Percentiles rank a stretch among this genome's conserved stretches.
These are phyloP conservation scores for Cymbidium sinense DNA, from an alignment of 106 monocot species.

Conservation along the genomic window DNA sequence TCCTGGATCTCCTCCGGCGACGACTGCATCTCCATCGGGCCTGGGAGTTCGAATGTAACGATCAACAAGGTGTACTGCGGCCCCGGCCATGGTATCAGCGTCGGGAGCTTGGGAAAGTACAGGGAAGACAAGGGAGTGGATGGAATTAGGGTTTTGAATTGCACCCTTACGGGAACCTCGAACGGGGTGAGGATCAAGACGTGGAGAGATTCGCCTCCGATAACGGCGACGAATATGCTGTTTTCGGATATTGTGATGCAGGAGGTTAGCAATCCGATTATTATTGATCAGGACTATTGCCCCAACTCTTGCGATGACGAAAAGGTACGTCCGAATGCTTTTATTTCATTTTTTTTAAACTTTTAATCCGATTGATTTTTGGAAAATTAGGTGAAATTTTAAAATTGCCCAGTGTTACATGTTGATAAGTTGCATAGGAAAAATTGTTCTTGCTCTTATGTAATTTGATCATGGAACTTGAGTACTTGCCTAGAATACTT, in stretches of 20 bases:
- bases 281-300: constrained; percentile 24
- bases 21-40: constrained; percentile 22
- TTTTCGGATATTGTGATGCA: constrained; percentile 14
- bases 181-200: constrained; percentile 59
- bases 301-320: constrained; percentile 4
- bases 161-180: constrained; percentile 25
- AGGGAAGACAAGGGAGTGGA: constrained; percentile 23
- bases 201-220: constrained; percentile 19
- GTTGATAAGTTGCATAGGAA: too few relatives aligned
- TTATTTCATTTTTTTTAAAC: background rate
- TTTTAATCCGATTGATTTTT: background rate
- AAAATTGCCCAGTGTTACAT: too few relatives aligned
- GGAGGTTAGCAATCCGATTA: constrained; percentile 9
- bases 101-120: constrained; percentile 44
- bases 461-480: too few relatives aligned
- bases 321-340: background rate
- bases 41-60: constrained; percentile 7
- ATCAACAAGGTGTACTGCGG: constrained; percentile 3
- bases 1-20: constrained; percentile 4
- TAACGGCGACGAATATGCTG: background rate
- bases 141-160: constrained; percentile 21
- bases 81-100: constrained; percentile 20
- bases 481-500: too few relatives aligned
- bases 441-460: too few relatives aligned
- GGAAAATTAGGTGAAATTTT: background rate